A percentile compares a stretch with the other conserved stretches of the same genome.
Conservation (phyloP, 164 flowering plant genomes). For the Pachysandra terminalis region DNA sequence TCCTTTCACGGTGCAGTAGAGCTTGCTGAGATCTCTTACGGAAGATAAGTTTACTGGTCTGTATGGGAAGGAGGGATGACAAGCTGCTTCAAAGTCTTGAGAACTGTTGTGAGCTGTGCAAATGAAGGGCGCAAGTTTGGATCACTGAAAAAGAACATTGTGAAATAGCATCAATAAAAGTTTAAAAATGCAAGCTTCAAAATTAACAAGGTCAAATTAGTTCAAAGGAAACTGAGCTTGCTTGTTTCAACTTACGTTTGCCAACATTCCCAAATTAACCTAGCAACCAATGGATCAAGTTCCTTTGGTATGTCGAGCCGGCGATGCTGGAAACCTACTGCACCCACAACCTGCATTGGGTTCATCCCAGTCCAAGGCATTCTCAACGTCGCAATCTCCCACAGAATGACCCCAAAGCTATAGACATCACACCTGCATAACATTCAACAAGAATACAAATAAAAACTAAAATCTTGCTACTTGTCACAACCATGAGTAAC, state of each 20-base stretch:
- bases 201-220: too few species aligned
- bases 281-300: constrained; percentile 81
- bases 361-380: constrained; percentile 99
- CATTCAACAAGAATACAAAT: background rate
- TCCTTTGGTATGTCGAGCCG: constrained; percentile 94
- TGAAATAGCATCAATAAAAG: too few species aligned
- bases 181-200: too few species aligned
- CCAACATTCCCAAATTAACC: constrained; percentile 76
- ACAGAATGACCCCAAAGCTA: constrained; percentile 93
- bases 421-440: constrained; percentile 88
- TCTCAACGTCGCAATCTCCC: constrained; percentile 98
- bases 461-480: background rate
- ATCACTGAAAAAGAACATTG: constrained; percentile 50
- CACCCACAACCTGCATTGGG: too few species aligned
- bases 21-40: constrained; percentile 55
- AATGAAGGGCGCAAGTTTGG: constrained; percentile 93
- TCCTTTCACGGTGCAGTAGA: constrained; percentile 44
- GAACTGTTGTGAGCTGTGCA: constrained; percentile 78
- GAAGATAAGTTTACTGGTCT: constrained; percentile 50
- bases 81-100: constrained; percentile 83
- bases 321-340: constrained; percentile 93
- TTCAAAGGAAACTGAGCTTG: constrained; percentile 27
- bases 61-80: constrained; percentile 39
- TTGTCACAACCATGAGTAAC: too few species aligned
- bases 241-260: constrained; percentile 99